phyloP scores from a whole-genome alignment of 768 basidiomycete genomes.

The Termitomyces sp. region DNA sequence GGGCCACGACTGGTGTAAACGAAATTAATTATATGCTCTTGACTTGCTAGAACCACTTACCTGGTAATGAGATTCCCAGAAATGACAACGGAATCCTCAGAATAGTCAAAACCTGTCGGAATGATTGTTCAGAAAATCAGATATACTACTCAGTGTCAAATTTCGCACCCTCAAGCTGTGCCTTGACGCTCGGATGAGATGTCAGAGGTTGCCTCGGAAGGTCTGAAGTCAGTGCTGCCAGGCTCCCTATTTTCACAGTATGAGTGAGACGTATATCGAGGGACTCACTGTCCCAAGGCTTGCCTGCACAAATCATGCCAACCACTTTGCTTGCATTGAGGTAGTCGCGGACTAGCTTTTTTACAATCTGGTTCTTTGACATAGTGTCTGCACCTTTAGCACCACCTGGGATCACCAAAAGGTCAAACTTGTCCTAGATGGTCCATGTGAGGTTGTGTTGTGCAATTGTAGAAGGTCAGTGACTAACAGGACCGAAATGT shows the following conservation, averaged over 20 bases:
- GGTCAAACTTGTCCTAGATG: slow-evolving; percentile 59
- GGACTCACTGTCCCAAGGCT: slow-evolving; percentile 8
- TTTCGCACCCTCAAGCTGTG: slow-evolving; percentile 51
- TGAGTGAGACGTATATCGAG: background rate
- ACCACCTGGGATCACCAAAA: slow-evolving; percentile 75
- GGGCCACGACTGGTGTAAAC: slow-evolving; percentile 57
- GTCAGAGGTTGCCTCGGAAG: slow-evolving; percentile 66
- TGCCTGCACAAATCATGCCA: slow-evolving; percentile 86
- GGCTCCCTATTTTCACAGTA: slow-evolving; percentile 46
- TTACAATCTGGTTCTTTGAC: slow-evolving; percentile 54
- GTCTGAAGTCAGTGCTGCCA: slow-evolving; percentile 60
- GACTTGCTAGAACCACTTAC: slow-evolving; percentile 29
- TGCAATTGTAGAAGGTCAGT: background rate
- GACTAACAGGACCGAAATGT: slow-evolving; percentile 45
- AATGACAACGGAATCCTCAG: slow-evolving; percentile 69
- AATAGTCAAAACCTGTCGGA: slow-evolving; percentile 64
- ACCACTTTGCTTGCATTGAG: slow-evolving; percentile 54
- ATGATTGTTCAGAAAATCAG: background rate
- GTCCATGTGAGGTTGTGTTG: background rate
- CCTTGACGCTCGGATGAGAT: slow-evolving; percentile 73
- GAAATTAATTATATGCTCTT: background rate
- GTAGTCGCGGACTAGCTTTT: slow-evolving; percentile 59
- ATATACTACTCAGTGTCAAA: background rate
- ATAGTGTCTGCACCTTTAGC: slow-evolving; percentile 76
- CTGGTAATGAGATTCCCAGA: slow-evolving; percentile 77